Base-by-base conservation (phyloP, 805 yeast species). In the Candida andamanensis region DNA sequence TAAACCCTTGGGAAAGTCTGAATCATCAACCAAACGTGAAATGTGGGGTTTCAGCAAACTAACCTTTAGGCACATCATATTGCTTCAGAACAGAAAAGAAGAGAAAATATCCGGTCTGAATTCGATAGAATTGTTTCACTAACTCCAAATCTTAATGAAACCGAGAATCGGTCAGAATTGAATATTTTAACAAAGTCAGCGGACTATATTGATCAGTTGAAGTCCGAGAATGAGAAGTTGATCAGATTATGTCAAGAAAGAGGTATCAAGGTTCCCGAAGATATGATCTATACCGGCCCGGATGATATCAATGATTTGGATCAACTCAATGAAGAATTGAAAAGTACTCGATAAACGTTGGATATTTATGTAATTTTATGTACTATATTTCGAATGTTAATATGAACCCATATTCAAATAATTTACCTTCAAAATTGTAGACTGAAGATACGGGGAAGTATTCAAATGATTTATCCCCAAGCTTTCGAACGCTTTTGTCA, bases 41-140 rank as follows among this genome's bases (percentile, higher is more conserved):
- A 19, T 19, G 11, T 19, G 11, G 22, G 3, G 4, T 14, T 25
- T 15, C 17, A 10, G 28, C 17, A 14, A 33, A 45, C 51, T 43
- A 43, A 45, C 45, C 7, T 28, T 78, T 26, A 79, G 77, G 80
- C 79, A 4, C 84, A 80, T 44, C 95, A 84, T 48, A 82, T 85
- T 6, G 84, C 84, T 4, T 80, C 89, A 0, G 97, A 89, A 52
- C 89, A 86, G 52, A 83, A 82, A 49, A 67, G 97, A 46, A 67
- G 97, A 40, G 85, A 80, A 42, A 85, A 89, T 25, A 85, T 90
- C 15, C 65, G 97, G 27, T 73, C 78, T 7, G 89, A 86, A 7
- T 89, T 85, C 49, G 94, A 84, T 46, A 72, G 71, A 34, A 65
- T 89, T 15, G 89, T 87, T 0, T 65, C 70, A 1, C 54, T 85